Evolutionary conservation across 2,329 filamentous ascomycete genomes (phyloP).

Genomic region (Gaeumannomyces tritici): DNA sequence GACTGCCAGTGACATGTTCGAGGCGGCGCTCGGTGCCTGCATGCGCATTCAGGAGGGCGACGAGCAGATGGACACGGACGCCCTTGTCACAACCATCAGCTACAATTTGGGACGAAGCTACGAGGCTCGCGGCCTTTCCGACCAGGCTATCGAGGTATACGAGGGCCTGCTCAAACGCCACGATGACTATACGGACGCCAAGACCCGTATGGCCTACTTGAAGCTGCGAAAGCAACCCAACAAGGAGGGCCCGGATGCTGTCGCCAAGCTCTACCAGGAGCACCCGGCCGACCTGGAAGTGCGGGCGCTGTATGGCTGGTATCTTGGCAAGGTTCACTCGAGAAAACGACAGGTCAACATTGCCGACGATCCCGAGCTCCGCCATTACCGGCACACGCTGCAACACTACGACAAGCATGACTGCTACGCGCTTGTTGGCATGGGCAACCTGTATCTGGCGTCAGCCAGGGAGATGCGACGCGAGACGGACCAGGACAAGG

Average conservation of each 20-base stretch:
- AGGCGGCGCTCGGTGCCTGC: conserved; percentile 83
- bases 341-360: conserved; percentile 76
- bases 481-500: conserved; percentile 79
- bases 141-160: conserved; percentile 83
- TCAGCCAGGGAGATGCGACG: conserved; percentile 91
- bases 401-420: conserved; percentile 96
- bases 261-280: conserved; percentile 76
- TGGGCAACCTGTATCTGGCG: conserved; percentile 87
- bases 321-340: conserved; percentile 68
- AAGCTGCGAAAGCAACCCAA: conserved; percentile 70
- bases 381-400: conserved; percentile 93
- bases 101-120: conserved; percentile 94
- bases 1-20: conserved; percentile 76
- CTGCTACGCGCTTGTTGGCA: conserved; percentile 88
- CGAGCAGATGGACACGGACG: conserved; percentile 73
- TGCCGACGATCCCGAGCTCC: conserved; percentile 80
- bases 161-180: conserved; percentile 78
- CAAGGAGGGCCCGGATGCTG: conserved; percentile 77
- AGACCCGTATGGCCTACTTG: conserved; percentile 82
- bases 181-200: conserved; percentile 85
- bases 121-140: conserved; percentile 70
- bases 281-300: conserved; percentile 84
- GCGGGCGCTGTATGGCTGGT: conserved; percentile 90
- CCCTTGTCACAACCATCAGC: conserved; percentile 88
- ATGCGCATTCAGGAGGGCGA: conserved; percentile 67